Conservation (phyloP, 306 rosid species). For the Prosopis cineraria region DNA sequence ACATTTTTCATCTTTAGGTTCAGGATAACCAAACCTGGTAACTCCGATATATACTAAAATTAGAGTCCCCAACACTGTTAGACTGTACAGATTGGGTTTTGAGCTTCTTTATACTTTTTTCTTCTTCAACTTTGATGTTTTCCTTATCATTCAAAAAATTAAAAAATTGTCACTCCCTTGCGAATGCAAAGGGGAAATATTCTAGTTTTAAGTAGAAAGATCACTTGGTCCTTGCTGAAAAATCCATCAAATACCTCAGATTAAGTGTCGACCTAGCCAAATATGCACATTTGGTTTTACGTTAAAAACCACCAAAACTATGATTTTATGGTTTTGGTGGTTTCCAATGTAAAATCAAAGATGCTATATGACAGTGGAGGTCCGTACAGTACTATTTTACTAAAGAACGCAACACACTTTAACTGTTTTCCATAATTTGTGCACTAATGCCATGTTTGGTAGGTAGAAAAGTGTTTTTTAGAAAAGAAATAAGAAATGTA, state of each 20-base stretch:
- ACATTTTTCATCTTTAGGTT: background rate
- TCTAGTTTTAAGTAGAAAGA: conserved; percentile 15
- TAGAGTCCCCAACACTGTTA: background rate
- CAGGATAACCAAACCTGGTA: background rate
- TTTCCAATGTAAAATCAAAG: background rate
- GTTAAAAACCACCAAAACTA: background rate
- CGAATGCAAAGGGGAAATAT: background rate
- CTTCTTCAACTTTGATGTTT: background rate
- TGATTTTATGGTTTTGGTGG: background rate
- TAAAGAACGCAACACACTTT: background rate
- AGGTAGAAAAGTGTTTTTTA: too few relatives aligned
- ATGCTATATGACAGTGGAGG: background rate
- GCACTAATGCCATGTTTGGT: too few relatives aligned
- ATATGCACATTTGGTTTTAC: background rate
- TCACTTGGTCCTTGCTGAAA: conserved; percentile 2
- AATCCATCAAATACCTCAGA: background rate
- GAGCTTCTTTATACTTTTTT: background rate
- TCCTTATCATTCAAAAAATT: background rate
- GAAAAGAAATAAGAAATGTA: too few relatives aligned
- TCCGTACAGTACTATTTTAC: background rate
- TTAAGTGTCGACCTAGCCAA: background rate
- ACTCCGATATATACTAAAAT: background rate
- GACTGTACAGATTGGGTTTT: background rate
- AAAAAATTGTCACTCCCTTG: background rate
- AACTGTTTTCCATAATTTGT: background rate